These are phyloP conservation scores for Xylariales sp. DNA, from an alignment of 2,329 filamentous ascomycete species.

Conservation along the genomic window DNA sequence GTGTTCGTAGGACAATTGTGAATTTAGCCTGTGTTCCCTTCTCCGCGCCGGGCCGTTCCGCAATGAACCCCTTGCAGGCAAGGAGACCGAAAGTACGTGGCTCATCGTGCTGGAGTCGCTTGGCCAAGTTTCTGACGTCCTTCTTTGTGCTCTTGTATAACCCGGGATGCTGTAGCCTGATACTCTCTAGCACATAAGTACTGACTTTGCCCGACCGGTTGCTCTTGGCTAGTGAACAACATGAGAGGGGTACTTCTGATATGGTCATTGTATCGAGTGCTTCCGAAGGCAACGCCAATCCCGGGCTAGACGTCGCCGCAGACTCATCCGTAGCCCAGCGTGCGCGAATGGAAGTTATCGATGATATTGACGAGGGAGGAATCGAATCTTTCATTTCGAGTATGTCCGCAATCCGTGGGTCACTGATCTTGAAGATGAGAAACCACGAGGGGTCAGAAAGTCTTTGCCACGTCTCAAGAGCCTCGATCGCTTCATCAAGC, in stretches of 20 bases:
- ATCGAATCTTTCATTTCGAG: not conserved
- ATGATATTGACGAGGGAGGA: not conserved
- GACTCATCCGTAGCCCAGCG: not conserved
- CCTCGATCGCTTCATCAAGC: slow-evolving; percentile 24
- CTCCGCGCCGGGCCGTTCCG: not conserved
- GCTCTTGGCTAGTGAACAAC: not conserved
- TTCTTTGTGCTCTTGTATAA: slow-evolving; percentile 12
- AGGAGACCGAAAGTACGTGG: slow-evolving; percentile 11
- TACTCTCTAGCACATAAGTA: not conserved
- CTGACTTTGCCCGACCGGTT: not conserved
- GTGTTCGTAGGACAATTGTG: slow-evolving; percentile 14
- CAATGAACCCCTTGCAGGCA: slow-evolving; percentile 8
- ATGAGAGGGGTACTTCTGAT: not conserved
- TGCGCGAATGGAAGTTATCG: not conserved
- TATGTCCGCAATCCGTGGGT: not conserved
- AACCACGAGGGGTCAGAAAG: slow-evolving; percentile 30
- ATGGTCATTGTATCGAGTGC: not conserved
- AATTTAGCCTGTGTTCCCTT: not conserved
- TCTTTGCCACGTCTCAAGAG: slow-evolving; percentile 26
- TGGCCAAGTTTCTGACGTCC: slow-evolving; percentile 26
- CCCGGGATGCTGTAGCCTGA: not conserved
- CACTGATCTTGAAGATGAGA: slow-evolving; percentile 19
- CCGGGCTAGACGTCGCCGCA: not conserved
- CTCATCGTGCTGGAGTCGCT: slow-evolving; percentile 3
- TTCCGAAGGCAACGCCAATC: not conserved